Percentiles rank a stretch among this genome's conserved stretches.
These are phyloP conservation scores for Candida schatavii DNA, from an alignment of 805 yeast genomes.

Conservation along the genomic window DNA sequence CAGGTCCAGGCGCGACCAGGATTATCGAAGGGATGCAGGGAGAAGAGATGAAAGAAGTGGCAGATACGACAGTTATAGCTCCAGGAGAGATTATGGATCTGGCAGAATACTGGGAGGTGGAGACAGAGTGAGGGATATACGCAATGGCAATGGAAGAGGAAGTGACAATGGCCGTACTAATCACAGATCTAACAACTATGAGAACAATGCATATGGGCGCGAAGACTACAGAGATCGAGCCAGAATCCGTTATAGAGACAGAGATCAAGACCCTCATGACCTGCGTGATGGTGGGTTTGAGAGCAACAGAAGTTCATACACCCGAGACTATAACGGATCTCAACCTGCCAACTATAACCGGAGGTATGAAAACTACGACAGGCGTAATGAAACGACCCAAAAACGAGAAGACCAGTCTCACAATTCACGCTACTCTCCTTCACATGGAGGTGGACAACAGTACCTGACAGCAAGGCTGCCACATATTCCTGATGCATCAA, in stretches of 20 bases:
- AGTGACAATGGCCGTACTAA: conserved; percentile 2
- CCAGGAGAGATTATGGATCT: conserved; percentile 12
- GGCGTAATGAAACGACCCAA: conserved; percentile 1
- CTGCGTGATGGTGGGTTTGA: neutral
- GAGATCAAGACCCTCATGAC: conserved; percentile 3
- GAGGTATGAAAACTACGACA: conserved; percentile 2
- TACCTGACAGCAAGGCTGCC: too few relatives aligned
- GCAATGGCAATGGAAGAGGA: conserved; percentile 1
- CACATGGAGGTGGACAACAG: too few relatives aligned
- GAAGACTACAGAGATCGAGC: conserved; percentile 1
- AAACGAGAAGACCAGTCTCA: neutral
- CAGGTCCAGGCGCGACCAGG: conserved; percentile 7
- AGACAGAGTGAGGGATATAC: conserved; percentile 9
- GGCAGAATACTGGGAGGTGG: conserved; percentile 14
- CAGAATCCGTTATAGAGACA: neutral
- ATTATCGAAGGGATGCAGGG: conserved; percentile 7
- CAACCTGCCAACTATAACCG: neutral
- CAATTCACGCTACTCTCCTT: neutral
- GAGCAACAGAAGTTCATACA: neutral
- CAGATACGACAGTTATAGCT: conserved; percentile 7
- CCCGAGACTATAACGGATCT: neutral
- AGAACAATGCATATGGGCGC: neutral
- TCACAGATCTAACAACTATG: neutral
- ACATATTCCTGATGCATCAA: too few relatives aligned
- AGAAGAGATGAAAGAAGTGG: conserved; percentile 5